A percentile compares a stretch with the other conserved stretches of the same genome.
These are phyloP conservation scores for Chaetomium globosum DNA, from an alignment of 2,329 filamentous ascomycete species.

Conservation along the genomic window DNA sequence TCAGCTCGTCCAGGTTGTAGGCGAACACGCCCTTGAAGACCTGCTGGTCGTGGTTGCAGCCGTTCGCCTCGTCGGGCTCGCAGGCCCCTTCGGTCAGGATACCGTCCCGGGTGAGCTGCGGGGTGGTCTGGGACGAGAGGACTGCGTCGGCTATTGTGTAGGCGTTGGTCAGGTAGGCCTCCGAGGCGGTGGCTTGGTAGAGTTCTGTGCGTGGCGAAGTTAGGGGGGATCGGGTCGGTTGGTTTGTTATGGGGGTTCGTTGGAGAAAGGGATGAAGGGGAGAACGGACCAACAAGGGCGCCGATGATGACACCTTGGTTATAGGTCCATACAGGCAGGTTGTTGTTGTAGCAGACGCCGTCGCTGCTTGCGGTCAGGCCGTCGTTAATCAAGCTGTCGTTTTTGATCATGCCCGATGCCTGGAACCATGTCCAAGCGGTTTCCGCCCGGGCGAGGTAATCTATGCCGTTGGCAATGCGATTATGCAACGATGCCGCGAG, in stretches of 20 bases:
- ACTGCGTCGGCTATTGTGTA: constrained; percentile 56
- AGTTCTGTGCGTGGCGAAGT: constrained; percentile 45
- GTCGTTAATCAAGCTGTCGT: constrained; percentile 56
- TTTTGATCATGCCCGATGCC: constrained; percentile 55
- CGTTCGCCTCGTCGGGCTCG: constrained; percentile 46
- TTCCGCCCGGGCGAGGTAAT: constrained; percentile 54
- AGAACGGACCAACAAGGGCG: constrained; percentile 46
- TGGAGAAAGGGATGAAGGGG: not conserved
- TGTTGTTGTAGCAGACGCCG: constrained; percentile 55
- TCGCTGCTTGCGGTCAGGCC: constrained; percentile 46
- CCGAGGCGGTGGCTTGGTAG: constrained; percentile 49
- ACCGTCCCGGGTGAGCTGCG: constrained; percentile 39
- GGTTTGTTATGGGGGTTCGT: not conserved
- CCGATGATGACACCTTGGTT: constrained; percentile 63
- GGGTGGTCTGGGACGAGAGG: constrained; percentile 42
- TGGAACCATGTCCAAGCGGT: constrained; percentile 58
- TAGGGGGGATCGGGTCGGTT: not conserved
- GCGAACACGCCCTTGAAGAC: constrained; percentile 72
- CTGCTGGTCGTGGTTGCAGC: constrained; percentile 56
- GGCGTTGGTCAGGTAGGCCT: constrained; percentile 48
- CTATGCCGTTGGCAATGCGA: constrained; percentile 43
- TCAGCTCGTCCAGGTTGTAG: constrained; percentile 63
- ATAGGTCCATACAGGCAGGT: constrained; percentile 55
- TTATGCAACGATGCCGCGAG: constrained; percentile 58
- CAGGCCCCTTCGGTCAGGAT: constrained; percentile 56